Conservation (phyloP, 257 asterid genomes). For the Gentiana dahurica region DNA sequence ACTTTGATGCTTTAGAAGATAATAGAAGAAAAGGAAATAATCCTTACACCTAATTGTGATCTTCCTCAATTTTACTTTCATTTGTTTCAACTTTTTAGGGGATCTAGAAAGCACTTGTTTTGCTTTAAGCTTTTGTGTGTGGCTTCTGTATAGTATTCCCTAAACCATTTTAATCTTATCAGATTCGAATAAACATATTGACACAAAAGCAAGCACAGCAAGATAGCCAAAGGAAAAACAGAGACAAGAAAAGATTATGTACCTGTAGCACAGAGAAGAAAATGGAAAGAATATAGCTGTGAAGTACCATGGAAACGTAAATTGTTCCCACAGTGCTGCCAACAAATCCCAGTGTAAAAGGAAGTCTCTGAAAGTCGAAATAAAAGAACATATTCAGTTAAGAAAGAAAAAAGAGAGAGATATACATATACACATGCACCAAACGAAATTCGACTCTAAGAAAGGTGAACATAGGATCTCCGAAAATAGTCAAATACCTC, state of each 20-base stretch:
- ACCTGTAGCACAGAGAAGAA: slow-evolving; percentile 78
- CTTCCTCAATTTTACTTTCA: not conserved
- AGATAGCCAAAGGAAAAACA: not conserved
- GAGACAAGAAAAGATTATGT: slow-evolving; percentile 8
- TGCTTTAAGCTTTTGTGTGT: not conserved
- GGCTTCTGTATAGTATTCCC: not conserved
- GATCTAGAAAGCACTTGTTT: not conserved
- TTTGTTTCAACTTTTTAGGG: not conserved
- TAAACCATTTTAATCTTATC: not conserved
- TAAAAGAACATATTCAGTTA: slow-evolving; percentile 6
- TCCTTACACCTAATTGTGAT: too few species aligned
- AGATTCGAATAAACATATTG: not conserved
- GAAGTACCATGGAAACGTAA: slow-evolving; percentile 81
- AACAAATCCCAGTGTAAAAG: slow-evolving; percentile 57
- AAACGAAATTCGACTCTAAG: not conserved
- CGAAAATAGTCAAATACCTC: slow-evolving; percentile 36
- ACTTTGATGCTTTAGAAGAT: too few species aligned
- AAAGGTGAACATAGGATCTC: slow-evolving; percentile 1
- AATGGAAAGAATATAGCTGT: slow-evolving; percentile 71
- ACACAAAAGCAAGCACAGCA: too few species aligned
- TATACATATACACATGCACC: not conserved
- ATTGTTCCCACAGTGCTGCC: slow-evolving; percentile 75
- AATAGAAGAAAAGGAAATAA: not conserved
- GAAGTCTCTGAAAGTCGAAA: slow-evolving; percentile 50
- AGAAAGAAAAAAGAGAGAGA: not conserved